Conservation (phyloP, 2,329 filamentous ascomycete species). For the Geosmithia flava region DNA sequence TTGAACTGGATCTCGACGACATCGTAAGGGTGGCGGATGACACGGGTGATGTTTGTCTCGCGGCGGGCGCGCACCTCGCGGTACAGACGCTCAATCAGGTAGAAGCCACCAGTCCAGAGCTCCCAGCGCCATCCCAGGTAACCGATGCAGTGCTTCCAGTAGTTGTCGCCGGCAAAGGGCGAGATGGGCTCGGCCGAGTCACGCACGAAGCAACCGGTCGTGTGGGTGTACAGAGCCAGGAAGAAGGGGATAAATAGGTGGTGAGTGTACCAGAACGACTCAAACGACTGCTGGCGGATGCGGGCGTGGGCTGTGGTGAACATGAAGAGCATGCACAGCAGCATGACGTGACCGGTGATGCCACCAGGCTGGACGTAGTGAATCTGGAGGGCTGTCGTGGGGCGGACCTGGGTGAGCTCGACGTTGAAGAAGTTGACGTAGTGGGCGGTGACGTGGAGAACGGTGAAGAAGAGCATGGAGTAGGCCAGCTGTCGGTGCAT, state of each 20-base stretch:
- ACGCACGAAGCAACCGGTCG: slow-evolving; percentile 90
- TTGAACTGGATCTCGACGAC: slow-evolving; percentile 95
- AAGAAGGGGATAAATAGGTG: slow-evolving; percentile 97
- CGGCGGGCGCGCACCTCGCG: slow-evolving; percentile 78
- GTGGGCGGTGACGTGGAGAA: slow-evolving; percentile 65
- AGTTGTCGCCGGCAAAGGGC: slow-evolving; percentile 69
- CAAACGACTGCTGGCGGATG: slow-evolving; percentile 93
- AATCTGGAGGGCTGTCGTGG: slow-evolving; percentile 72
- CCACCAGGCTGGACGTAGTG: slow-evolving; percentile 85
- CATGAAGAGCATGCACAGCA: slow-evolving; percentile 97
- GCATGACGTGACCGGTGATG: slow-evolving; percentile 93
- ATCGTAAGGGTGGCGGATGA: slow-evolving; percentile 92
- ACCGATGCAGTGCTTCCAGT: slow-evolving; percentile 89
- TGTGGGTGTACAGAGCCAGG: slow-evolving; percentile 88
- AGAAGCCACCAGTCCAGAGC: slow-evolving; percentile 71
- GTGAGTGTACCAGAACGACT: slow-evolving; percentile 99
- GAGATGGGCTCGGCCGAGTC: slow-evolving; percentile 62
- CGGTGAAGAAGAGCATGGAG: slow-evolving; percentile 69
- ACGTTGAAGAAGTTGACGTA: slow-evolving; percentile 99
- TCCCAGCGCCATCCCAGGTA: slow-evolving; percentile 98
- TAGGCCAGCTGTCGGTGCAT: slow-evolving; percentile 95
- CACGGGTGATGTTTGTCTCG: slow-evolving; percentile 80
- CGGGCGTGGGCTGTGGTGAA: slow-evolving; percentile 90
- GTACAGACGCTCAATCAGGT: slow-evolving; percentile 79
- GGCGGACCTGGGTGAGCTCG: slow-evolving; percentile 71